phyloP scores from a whole-genome alignment of 2,329 filamentous ascomycete genomes.

The Arthrocladium fulminans region DNA sequence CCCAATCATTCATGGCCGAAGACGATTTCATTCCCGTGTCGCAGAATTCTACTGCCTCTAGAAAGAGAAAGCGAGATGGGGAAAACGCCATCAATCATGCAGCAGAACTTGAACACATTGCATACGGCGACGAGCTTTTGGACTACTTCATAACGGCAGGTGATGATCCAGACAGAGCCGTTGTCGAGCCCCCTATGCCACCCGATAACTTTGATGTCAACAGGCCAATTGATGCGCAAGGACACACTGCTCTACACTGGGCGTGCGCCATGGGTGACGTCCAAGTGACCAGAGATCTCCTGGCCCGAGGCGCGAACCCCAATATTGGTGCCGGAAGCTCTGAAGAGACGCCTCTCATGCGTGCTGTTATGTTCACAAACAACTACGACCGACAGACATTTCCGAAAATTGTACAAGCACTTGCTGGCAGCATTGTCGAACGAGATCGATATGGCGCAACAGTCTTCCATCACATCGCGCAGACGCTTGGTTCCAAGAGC shows the following conservation, averaged over 20 bases:
- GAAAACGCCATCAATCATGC: slow-evolving; percentile 40
- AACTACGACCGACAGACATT: slow-evolving; percentile 92
- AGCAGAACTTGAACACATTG: slow-evolving; percentile 71
- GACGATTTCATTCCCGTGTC: slow-evolving; percentile 67
- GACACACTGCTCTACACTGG: slow-evolving; percentile 92
- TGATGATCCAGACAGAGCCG: slow-evolving; percentile 58
- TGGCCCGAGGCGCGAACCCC: slow-evolving; percentile 67
- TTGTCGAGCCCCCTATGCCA: slow-evolving; percentile 58
- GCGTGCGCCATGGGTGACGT: slow-evolving; percentile 95
- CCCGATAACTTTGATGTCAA: slow-evolving; percentile 82
- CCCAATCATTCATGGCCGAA: slow-evolving; percentile 75
- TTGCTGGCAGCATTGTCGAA: slow-evolving; percentile 71
- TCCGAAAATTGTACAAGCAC: slow-evolving; percentile 69
- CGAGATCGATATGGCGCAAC: slow-evolving; percentile 75
- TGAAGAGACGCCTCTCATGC: slow-evolving; percentile 88
- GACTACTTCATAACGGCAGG: slow-evolving; percentile 92
- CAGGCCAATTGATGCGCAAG: slow-evolving; percentile 84
- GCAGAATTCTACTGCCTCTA: slow-evolving; percentile 47
- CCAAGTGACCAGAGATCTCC: slow-evolving; percentile 79
- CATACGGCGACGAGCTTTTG: slow-evolving; percentile 86
- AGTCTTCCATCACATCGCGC: slow-evolving; percentile 88
- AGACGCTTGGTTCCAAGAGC: slow-evolving; percentile 73
- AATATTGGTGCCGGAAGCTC: slow-evolving; percentile 66
- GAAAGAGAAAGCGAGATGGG: slow-evolving; percentile 69
- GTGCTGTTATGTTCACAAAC: slow-evolving; percentile 91